Base-by-base conservation (phyloP, 2,329 filamentous ascomycete genomes). In the Paracamarosporium sp. region DNA sequence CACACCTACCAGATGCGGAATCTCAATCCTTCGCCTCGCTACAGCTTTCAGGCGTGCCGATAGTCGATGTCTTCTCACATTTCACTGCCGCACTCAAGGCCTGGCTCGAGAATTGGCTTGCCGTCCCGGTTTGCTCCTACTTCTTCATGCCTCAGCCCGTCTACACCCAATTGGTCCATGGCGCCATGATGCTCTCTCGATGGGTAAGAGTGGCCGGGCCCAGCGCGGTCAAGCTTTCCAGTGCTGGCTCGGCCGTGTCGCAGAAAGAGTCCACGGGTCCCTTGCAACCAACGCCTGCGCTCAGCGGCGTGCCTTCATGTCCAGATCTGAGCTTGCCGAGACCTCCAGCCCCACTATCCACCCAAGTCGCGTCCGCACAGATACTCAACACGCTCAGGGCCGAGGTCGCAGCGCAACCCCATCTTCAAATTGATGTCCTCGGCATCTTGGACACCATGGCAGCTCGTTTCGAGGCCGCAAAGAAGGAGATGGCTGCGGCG, bases 21-120 rank as follows among this genome's bases (percentile, higher is more conserved):
- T 53, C 55, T 47, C 48, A 53, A 57, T 57, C 48, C 40, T 52
- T 57, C 48, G 54, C 54, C 46, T 56, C 47, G 40, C 54, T 56
- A 46, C 38, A 24, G 40, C 54, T 56, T 52, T 56, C 38, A 46
- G 54, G 54, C 46, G 54, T 56, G 40, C 31, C 33, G 24, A 43
- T 55, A 50, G 31, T 20, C 17, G 46, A 56, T 56, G 46, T 50
- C 53, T 50, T 56, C 53, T 57, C 28, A 52, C 47, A 57, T 41
- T 52, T 47, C 54, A 57, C 40, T 52, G 35, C 54, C 41, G 54
- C 54, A 57, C 47, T 57, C 28, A 52, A 53, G 33, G 48, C 47
- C 28, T 57, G 47, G 54, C 41, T 52, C 40, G 40, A 52, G 47
- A 52, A 48, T 40, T 57, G 47, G 54, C 41, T 53, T 46, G 41